Evolutionary conservation across 1,139 yeast genomes (phyloP).

Genomic region (Groenewaldozyma sp.): DNA sequence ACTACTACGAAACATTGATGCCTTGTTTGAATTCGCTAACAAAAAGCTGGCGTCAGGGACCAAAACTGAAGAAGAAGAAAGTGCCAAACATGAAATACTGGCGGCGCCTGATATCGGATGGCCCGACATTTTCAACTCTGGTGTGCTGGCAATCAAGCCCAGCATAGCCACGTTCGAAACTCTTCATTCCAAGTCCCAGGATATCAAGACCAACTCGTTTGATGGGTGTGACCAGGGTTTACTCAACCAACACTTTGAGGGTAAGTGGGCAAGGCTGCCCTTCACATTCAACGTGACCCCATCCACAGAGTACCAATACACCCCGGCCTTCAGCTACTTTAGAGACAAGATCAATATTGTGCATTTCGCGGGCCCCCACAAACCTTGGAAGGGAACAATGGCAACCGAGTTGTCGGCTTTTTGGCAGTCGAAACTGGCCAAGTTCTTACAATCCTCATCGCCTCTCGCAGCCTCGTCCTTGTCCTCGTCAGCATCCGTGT

Average conservation of each 20-base stretch:
- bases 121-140: slow-evolving; percentile 93
- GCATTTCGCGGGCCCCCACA: slow-evolving; percentile 73
- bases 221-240: slow-evolving; percentile 98
- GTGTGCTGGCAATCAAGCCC: slow-evolving; percentile 66
- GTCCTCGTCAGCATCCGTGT: background rate
- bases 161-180: slow-evolving; percentile 37
- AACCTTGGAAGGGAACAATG: slow-evolving; percentile 58
- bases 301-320: slow-evolving; percentile 64
- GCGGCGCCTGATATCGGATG: slow-evolving; percentile 95
- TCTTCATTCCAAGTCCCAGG: slow-evolving; percentile 29
- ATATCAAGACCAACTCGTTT: slow-evolving; percentile 38
- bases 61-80: slow-evolving; percentile 3
- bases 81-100: slow-evolving; percentile 17
- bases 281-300: slow-evolving; percentile 84
- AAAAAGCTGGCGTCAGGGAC: slow-evolving; percentile 11
- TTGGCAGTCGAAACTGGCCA: slow-evolving; percentile 11
- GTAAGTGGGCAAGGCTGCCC: slow-evolving; percentile 57
- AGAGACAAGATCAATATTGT: slow-evolving; percentile 45
- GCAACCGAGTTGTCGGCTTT: slow-evolving; percentile 6
- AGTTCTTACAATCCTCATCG: background rate
- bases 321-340: slow-evolving; percentile 69
- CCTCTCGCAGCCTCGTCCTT: background rate
- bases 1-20: slow-evolving; percentile 41
- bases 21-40: slow-evolving; percentile 30
- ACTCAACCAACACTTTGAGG: slow-evolving; percentile 67